phyloP scores from a whole-genome alignment of 2,329 filamentous ascomycete genomes.

The Claviceps sp. region DNA sequence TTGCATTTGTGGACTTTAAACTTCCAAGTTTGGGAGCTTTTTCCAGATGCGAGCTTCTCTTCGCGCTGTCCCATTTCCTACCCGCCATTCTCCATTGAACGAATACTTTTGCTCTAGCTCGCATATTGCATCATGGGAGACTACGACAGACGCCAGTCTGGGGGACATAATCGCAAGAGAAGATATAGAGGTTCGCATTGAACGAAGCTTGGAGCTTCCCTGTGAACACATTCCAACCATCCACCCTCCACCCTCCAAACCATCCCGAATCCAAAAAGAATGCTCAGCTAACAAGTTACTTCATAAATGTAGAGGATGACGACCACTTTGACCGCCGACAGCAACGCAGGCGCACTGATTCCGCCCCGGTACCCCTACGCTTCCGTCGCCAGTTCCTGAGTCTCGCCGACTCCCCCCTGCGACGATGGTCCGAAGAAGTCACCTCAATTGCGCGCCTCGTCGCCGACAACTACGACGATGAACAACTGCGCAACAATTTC shows the following conservation, averaged over 20 bases:
- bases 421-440: conserved; percentile 68
- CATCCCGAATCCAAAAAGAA: too few relatives aligned
- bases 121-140: conserved; percentile 31
- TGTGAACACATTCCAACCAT: too few relatives aligned
- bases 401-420: conserved; percentile 70
- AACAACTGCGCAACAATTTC: conserved; percentile 61
- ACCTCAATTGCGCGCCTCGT: conserved; percentile 61
- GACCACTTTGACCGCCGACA: conserved; percentile 64
- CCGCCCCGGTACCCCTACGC: conserved; percentile 52
- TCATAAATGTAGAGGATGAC: conserved; percentile 43
- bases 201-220: not conserved
- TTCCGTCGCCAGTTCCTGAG: conserved; percentile 67
- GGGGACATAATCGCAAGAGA: conserved; percentile 55
- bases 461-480: conserved; percentile 74
- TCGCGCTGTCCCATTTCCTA: not conserved
- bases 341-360: conserved; percentile 61
- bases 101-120: not conserved
- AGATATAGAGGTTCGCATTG: conserved; percentile 57
- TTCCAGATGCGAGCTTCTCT: not conserved
- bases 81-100: conserved; percentile 1
- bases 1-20: too few relatives aligned
- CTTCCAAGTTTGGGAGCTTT: not conserved
- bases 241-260: too few relatives aligned
- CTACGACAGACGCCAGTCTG: conserved; percentile 40
- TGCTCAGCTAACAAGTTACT: conserved; percentile 1